A percentile compares a stretch with the other conserved stretches of the same genome.
phyloP scores from a whole-genome alignment of 2,329 filamentous ascomycete species.

The Neofusicoccum cordaticola region DNA sequence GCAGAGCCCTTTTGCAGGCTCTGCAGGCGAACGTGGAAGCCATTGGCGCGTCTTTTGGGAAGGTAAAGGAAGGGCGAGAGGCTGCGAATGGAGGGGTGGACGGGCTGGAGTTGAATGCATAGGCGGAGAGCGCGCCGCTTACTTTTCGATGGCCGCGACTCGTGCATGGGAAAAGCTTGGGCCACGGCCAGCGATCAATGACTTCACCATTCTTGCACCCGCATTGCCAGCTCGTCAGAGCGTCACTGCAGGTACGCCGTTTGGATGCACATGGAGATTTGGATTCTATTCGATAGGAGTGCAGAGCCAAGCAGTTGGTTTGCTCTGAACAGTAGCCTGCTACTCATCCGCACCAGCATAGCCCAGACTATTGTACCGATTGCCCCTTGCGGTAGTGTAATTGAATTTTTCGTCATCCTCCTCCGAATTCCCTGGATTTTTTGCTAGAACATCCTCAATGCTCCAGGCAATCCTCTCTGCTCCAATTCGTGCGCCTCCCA shows the following conservation, averaged over 20 bases:
- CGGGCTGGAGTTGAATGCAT: neutral
- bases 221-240: too few species aligned
- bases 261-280: too few species aligned
- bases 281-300: too few species aligned
- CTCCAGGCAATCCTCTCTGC: constrained; percentile 73
- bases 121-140: constrained; percentile 12
- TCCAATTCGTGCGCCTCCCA: constrained; percentile 69
- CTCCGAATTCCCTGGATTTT: constrained; percentile 13
- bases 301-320: too few species aligned
- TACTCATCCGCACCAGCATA: neutral
- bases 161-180: constrained; percentile 30
- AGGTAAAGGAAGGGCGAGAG: neutral
- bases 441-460: constrained; percentile 57
- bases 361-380: neutral
- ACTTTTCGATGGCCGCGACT: constrained; percentile 19
- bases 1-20: constrained; percentile 32
- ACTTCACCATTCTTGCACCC: constrained; percentile 27
- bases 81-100: constrained; percentile 7
- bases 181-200: constrained; percentile 28
- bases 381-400: constrained; percentile 1
- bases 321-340: neutral
- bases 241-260: too few species aligned
- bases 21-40: constrained; percentile 36
- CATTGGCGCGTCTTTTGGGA: constrained; percentile 25
- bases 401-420: neutral